These are phyloP conservation scores for Danielia oregonensis DNA, from an alignment of 805 yeast species.

Conservation along the genomic window DNA sequence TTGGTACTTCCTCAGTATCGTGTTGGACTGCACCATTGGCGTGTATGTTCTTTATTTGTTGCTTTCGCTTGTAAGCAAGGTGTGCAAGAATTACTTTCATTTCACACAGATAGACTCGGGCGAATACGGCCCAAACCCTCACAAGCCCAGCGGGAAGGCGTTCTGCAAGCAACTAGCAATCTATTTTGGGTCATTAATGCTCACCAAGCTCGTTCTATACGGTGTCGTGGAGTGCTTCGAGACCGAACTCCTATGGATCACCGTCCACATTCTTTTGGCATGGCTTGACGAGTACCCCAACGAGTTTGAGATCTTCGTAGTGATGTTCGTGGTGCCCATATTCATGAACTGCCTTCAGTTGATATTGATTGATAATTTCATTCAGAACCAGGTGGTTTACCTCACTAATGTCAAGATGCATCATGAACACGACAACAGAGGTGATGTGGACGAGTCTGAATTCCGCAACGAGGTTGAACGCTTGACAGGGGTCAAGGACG, in stretches of 20 bases:
- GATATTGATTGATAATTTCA: conserved; percentile 68
- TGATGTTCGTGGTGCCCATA: conserved; percentile 78
- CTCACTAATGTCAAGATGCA: conserved; percentile 22
- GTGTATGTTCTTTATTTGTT: conserved; percentile 68
- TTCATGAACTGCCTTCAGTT: conserved; percentile 72
- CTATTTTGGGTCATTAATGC: conserved; percentile 58
- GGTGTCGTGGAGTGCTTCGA: conserved; percentile 65
- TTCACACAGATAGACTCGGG: conserved; percentile 47
- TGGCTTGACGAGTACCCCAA: conserved; percentile 82
- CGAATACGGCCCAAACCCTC: conserved; percentile 62
- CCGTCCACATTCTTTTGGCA: conserved; percentile 72
- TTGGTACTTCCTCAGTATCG: conserved; percentile 87
- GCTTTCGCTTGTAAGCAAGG: conserved; percentile 42
- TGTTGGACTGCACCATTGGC: conserved; percentile 92
- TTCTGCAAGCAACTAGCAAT: conserved; percentile 69
- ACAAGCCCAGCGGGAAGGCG: conserved; percentile 46
- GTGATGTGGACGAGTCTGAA: not conserved
- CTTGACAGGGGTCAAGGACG: not conserved
- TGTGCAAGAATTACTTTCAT: conserved; percentile 42
- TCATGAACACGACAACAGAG: not conserved
- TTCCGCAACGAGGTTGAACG: not conserved
- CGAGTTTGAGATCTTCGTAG: conserved; percentile 74
- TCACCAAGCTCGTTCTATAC: conserved; percentile 65
- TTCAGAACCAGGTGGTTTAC: conserved; percentile 49
- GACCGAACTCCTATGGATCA: conserved; percentile 40